Evolutionary conservation across 2,329 filamentous ascomycete genomes (phyloP), one percentile per base, ranked within the genome.

Genomic region (Curvularia lunata): DNA sequence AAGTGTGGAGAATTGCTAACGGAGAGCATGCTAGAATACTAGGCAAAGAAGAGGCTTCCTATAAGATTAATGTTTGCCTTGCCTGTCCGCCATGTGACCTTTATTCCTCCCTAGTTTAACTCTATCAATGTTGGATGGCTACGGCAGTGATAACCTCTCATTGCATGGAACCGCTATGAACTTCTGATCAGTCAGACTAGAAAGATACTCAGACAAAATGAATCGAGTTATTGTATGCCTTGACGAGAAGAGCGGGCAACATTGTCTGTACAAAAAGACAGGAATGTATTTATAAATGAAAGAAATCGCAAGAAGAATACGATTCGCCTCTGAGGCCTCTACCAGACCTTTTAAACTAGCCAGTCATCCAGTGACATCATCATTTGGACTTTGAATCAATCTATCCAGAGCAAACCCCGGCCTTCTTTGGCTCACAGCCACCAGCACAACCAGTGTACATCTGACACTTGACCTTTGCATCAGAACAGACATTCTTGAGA

Each of bases 381-480:
- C 32, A 7, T 25, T 28, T 16, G 5, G 18, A 37, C 25, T 5
- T 4, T 10, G 5, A 38, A 25, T 18, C 43, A 48, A 19, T 48
- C 55, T 61, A 68, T 37, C 67, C 67, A 51, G 65, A 65, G 63
- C 69, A 72, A 32, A 46, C 48, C 43, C 68, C 69, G 21, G 60
- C 59, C 66, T 71, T 72, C 19, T 34, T 51, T 25, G 69, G 69
- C 65, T 72, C 68, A 42, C 66, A 70, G 40, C 69, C 64, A 48
- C 67, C 64, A 47, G 63, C 63, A 38, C 66, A 69, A n/a, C 69
- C 68, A 48, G 52, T 69, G 58, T 70, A 72, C 67, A 71, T 71
- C 61, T 68, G 63, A 54, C 68, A 72, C 45, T 63, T 64, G 30
- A 55, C 52, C 50, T 63, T 65, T 10, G 63, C 61, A 50, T 67